Evolutionary conservation across 2,329 filamentous ascomycete genomes (phyloP), one percentile per base, ranked within the genome.

Genomic region (Aspergillus japonicus): DNA sequence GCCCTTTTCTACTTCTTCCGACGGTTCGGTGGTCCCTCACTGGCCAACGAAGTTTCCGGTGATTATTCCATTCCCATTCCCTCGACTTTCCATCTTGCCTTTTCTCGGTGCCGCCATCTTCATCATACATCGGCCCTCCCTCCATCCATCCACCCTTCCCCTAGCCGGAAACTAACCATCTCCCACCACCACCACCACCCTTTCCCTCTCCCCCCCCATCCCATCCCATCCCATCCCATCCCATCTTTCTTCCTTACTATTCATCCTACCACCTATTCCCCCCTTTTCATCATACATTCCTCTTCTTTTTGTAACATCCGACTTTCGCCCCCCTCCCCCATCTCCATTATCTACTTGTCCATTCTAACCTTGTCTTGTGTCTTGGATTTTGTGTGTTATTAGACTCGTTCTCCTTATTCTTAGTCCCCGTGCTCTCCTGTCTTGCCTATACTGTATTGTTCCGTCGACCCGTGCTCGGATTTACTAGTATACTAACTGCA

Each of bases 41-140:
- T 61, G 61, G 60, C 61, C 62, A 64, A 63, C 61, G 56, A 63
- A 56, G 56, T 61, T 29, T 54, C 31, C 50, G 51, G 44, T 63
- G 61, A 64, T 63, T 64, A 63, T 55, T 55, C 53, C 53, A 55
- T 55, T 54, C 52, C 60, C 57, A 57, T 58, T 57, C 54, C 50
- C 47, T 55, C 50, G 57, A 57, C 58, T 52, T 59, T 57, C 57
- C 60, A 53, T 62, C 50, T 44, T 35, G 19, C 31, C 35, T 29
- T 29, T 29, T 31, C 23, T 39, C 50, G 24, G 47, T 50, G 26
- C 42, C n/a, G 47, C 42, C 56, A 49, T 55, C 52, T 51, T 39
- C 47, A 31, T 44, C 55, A 52, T 58, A 52, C 51, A 51, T 51
- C 54, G 47, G 50, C 47, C 54, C 42, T 42, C 61, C 26, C 6